These are phyloP conservation scores for Beverwykella pulmonaria DNA, from an alignment of 495 filamentous ascomycete genomes.

Conservation along the genomic window DNA sequence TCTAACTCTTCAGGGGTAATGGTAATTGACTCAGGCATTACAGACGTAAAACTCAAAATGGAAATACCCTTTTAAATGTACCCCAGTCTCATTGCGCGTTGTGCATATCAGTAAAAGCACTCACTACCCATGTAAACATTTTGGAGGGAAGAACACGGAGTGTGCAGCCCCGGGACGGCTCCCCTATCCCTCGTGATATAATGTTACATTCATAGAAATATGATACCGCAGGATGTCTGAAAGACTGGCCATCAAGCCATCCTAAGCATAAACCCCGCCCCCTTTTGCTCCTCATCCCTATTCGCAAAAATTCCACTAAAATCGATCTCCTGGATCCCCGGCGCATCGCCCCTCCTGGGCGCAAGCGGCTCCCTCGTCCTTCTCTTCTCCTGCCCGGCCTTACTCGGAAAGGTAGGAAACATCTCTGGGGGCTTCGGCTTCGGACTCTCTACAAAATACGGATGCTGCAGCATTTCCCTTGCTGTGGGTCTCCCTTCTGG, in stretches of 20 bases:
- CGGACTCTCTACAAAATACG: conserved; percentile 88
- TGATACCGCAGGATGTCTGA: no score
- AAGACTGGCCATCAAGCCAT: conserved; percentile 50
- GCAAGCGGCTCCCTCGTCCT: conserved; percentile 75
- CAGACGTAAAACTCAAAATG: neutral
- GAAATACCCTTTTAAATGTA: neutral
- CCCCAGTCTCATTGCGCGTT: no score
- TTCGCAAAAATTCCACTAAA: conserved; percentile 78
- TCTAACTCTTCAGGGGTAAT: no score
- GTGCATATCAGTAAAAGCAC: no score
- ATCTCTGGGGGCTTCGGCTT: conserved; percentile 78
- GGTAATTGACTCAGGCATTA: neutral
- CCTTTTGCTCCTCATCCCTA: conserved; percentile 71
- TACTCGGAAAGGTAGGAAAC: conserved; percentile 74
- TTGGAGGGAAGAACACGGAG: no score
- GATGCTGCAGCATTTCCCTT: conserved; percentile 69
- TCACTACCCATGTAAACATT: no score
- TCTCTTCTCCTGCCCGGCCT: conserved; percentile 88
- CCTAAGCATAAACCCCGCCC: conserved; percentile 79
- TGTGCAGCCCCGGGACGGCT: no score
- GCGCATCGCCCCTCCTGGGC: conserved; percentile 74
- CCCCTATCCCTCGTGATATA: no score
- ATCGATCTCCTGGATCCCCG: conserved; percentile 67
- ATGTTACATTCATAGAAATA: no score
- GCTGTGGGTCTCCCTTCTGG: conserved; percentile 72